Evolutionary conservation across 1,139 yeast species (phyloP).

Genomic region (Pneumocystis jirovecii): DNA sequence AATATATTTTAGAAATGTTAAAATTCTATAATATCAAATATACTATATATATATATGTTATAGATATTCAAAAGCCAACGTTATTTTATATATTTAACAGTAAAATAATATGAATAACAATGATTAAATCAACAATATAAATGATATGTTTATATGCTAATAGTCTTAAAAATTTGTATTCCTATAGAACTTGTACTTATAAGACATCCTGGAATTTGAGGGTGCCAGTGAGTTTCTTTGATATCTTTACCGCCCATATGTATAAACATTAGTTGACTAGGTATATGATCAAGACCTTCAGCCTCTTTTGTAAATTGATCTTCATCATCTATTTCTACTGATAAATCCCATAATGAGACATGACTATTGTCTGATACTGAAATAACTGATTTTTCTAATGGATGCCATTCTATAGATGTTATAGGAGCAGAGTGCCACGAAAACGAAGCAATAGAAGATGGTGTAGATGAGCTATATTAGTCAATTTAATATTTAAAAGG

Average conservation of each 20-base stretch:
- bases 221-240: constrained; percentile 96
- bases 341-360: constrained; percentile 91
- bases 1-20: too few relatives aligned
- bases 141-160: constrained; percentile 45
- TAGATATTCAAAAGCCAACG: too few relatives aligned
- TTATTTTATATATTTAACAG: too few relatives aligned
- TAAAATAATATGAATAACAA: too few relatives aligned
- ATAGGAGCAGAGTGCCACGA: constrained; percentile 89
- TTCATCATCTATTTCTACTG: constrained; percentile 94
- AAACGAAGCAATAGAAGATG: constrained; percentile 64
- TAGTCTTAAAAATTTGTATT: constrained; percentile 87
- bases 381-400: constrained; percentile 83
- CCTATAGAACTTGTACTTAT: constrained; percentile 95
- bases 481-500: constrained; percentile 10
- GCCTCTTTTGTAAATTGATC: constrained; percentile 68
- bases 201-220: constrained; percentile 88
- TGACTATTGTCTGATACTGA: constrained; percentile 95
- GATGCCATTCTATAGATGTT: constrained; percentile 88
- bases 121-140: not conserved
- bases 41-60: too few relatives aligned
- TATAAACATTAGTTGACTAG: constrained; percentile 88
- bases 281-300: constrained; percentile 74
- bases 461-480: constrained; percentile 27
- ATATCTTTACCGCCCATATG: constrained; percentile 92
- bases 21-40: too few relatives aligned